phyloP scores from a whole-genome alignment of 768 basidiomycete species.

The Pleurotus platypus region DNA sequence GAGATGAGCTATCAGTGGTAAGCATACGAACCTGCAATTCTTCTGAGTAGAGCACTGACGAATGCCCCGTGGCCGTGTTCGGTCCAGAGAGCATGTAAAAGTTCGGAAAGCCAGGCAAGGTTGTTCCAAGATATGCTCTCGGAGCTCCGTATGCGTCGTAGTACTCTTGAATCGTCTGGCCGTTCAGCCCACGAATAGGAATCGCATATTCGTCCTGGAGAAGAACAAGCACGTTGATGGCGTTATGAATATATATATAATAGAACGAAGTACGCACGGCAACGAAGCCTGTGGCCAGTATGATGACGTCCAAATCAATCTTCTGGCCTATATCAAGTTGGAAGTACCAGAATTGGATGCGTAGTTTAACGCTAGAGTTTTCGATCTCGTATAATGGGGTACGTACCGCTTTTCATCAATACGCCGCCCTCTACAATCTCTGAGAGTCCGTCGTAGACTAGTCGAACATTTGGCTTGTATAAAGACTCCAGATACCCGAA shows the following conservation, averaged over 20 bases:
- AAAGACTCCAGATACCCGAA: conserved; percentile 38
- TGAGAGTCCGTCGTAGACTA: conserved; percentile 40
- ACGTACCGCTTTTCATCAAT: conserved; percentile 32
- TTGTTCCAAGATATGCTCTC: conserved; percentile 40
- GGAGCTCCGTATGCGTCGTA: conserved; percentile 35
- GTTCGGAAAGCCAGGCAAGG: conserved; percentile 44
- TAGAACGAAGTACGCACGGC: conserved; percentile 15
- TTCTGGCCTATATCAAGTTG: conserved; percentile 22
- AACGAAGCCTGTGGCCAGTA: conserved; percentile 35
- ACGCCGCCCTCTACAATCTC: conserved; percentile 38
- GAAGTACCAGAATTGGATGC: no score
- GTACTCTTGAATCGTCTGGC: conserved; percentile 35
- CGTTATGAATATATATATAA: not conserved
- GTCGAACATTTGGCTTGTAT: conserved; percentile 40
- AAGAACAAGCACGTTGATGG: not conserved
- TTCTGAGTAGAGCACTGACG: conserved; percentile 36
- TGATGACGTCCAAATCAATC: conserved; percentile 36
- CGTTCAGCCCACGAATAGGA: conserved; percentile 23
- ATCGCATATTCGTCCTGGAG: conserved; percentile 31
- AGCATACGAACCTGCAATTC: conserved; percentile 32
- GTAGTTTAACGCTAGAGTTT: no score
- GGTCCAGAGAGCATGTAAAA: conserved; percentile 39
- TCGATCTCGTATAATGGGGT: not conserved
- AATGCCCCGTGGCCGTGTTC: conserved; percentile 40
- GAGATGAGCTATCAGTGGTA: no score